Conservation (phyloP, 2,329 filamentous ascomycete genomes). For the Didymella pinodella region DNA sequence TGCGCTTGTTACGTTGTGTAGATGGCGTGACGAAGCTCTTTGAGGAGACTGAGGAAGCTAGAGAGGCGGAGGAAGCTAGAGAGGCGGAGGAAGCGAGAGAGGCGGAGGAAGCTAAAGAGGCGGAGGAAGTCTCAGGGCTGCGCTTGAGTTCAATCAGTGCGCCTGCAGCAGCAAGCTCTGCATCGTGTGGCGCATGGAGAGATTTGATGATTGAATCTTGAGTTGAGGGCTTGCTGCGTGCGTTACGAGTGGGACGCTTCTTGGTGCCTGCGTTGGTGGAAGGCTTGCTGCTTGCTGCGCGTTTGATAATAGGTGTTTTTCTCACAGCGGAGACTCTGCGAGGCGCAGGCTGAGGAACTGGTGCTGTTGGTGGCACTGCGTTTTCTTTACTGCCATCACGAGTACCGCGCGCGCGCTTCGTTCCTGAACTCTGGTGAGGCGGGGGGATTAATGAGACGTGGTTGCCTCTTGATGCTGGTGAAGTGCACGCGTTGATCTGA, state of each 20-base stretch:
- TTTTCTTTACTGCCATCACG: conserved; percentile 8
- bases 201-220: background rate
- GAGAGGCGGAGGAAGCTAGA: too few species aligned
- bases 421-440: background rate
- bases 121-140: background rate
- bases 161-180: conserved; percentile 4
- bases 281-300: background rate
- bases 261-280: background rate
- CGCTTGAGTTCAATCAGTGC: conserved; percentile 1
- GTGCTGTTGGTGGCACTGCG: background rate
- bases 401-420: background rate
- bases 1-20: background rate
- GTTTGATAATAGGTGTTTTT: conserved; percentile 1
- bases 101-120: too few species aligned
- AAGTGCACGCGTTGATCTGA: background rate
- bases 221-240: background rate
- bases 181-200: background rate
- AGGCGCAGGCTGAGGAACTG: background rate
- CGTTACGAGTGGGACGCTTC: background rate
- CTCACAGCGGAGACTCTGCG: background rate
- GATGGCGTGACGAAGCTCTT: background rate
- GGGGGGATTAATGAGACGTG: background rate
- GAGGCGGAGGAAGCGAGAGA: background rate
- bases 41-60: background rate
- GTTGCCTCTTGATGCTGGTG: background rate